Conservation (phyloP, 345 rosid species). For the Leavenworthia alabamica region DNA sequence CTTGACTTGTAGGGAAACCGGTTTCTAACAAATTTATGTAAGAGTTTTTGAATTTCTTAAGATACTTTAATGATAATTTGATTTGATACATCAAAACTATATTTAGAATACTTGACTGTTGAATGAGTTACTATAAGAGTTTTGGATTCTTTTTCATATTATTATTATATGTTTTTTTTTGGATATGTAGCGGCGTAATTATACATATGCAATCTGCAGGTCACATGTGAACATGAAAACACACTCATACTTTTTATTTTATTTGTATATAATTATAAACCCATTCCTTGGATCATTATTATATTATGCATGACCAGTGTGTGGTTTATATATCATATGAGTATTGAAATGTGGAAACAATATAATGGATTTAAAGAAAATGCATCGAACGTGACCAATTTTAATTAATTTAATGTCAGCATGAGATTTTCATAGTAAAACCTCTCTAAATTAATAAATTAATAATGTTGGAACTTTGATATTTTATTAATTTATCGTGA, state of each 20-base stretch:
- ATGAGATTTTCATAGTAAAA: not conserved
- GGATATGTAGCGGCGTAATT: not conserved
- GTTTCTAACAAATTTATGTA: not conserved
- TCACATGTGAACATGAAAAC: constrained; percentile 25
- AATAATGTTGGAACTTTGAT: too few species aligned
- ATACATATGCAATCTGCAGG: not conserved
- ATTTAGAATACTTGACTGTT: not conserved
- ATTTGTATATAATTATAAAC: not conserved
- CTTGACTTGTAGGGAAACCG: not conserved
- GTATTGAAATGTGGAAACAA: not conserved
- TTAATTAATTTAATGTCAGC: not conserved
- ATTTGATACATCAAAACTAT: too few species aligned
- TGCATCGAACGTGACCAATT: constrained; percentile 18
- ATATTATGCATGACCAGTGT: not conserved
- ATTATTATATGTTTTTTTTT: not conserved
- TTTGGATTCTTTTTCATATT: not conserved
- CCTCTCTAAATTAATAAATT: too few species aligned
- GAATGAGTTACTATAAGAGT: not conserved
- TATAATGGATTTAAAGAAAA: constrained; percentile 3
- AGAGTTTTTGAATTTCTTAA: not conserved
- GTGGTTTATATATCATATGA: not conserved
- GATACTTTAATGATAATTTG: not conserved
- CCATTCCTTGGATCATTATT: not conserved
- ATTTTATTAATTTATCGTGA: too few species aligned
- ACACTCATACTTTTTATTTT: not conserved